These are phyloP conservation scores for Macrophomina pseudophaseolina DNA, from an alignment of 2,329 filamentous ascomycete genomes.

Conservation along the genomic window DNA sequence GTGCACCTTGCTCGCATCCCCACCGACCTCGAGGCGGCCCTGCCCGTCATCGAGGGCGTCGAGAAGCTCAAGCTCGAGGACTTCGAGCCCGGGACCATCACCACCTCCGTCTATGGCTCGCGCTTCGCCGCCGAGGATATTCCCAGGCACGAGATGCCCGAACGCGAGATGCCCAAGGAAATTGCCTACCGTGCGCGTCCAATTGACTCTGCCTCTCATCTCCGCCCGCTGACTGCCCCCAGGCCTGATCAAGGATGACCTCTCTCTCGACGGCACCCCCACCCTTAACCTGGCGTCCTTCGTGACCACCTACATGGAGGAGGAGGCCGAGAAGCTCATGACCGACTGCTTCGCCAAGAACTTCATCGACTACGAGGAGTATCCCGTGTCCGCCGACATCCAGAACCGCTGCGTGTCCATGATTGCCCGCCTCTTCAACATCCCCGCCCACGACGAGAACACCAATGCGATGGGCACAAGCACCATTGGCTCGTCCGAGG, in stretches of 20 bases:
- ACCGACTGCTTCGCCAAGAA: slow-evolving; percentile 85
- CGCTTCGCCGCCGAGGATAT: slow-evolving; percentile 81
- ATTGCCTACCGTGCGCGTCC: slow-evolving; percentile 82
- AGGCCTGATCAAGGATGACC: slow-evolving; percentile 65
- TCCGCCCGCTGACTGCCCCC: not conserved
- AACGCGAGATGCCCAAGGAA: slow-evolving; percentile 86
- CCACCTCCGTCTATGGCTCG: slow-evolving; percentile 85
- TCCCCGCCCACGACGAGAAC: slow-evolving; percentile 62
- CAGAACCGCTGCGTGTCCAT: slow-evolving; percentile 80
- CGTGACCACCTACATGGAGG: slow-evolving; percentile 97
- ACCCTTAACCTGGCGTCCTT: slow-evolving; percentile 90
- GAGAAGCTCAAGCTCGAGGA: slow-evolving; percentile 54
- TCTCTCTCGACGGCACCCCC: slow-evolving; percentile 88
- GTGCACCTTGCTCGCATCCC: slow-evolving; percentile 56
- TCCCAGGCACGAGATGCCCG: slow-evolving; percentile 84
- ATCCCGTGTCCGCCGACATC: slow-evolving; percentile 57
- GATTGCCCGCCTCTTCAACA: slow-evolving; percentile 84
- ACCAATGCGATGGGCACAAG: slow-evolving; percentile 81
- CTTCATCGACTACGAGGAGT: slow-evolving; percentile 66
- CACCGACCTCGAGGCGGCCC: slow-evolving; percentile 46
- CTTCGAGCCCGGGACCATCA: slow-evolving; percentile 62
- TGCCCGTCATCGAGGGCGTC: slow-evolving; percentile 48
- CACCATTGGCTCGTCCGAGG: slow-evolving; percentile 87
- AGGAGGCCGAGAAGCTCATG: slow-evolving; percentile 97
- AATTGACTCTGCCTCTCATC: not conserved